Percentiles rank a stretch among this genome's conserved stretches.
These are phyloP conservation scores for Cairneyella variabilis DNA, from an alignment of 495 filamentous ascomycete genomes.

Conservation along the genomic window DNA sequence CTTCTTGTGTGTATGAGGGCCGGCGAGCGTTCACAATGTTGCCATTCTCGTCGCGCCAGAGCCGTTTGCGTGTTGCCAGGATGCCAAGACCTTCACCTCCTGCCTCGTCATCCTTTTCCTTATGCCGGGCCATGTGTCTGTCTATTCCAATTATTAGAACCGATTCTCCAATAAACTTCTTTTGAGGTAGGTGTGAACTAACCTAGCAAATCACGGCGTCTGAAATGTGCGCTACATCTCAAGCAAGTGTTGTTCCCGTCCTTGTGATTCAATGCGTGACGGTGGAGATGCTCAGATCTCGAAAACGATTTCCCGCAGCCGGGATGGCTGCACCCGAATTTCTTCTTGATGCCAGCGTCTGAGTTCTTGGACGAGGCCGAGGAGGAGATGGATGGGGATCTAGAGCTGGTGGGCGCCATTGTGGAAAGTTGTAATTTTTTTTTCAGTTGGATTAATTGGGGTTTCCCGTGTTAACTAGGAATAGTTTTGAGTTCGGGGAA, in stretches of 20 bases:
- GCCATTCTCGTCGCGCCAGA: constrained; percentile 53
- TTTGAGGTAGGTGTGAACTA: constrained; percentile 16
- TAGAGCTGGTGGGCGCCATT: constrained; percentile 19
- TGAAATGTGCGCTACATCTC: constrained; percentile 55
- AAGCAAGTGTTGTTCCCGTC: constrained; percentile 51
- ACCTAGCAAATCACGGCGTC: constrained; percentile 52
- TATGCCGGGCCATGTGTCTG: constrained; percentile 55
- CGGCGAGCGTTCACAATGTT: constrained; percentile 47
- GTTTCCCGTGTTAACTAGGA: not conserved
- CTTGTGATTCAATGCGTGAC: constrained; percentile 55
- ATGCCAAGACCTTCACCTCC: constrained; percentile 54
- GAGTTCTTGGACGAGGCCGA: constrained; percentile 17
- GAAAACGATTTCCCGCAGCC: constrained; percentile 53
- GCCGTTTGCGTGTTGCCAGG: constrained; percentile 57
- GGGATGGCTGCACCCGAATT: constrained; percentile 41
- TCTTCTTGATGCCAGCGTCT: constrained; percentile 40
- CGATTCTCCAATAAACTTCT: too few species aligned
- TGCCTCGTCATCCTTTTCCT: constrained; percentile 56
- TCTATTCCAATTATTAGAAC: constrained; percentile 25
- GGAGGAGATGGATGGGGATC: constrained; percentile 22
- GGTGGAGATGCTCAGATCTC: constrained; percentile 55
- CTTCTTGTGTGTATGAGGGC: constrained; percentile 28
- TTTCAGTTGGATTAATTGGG: not conserved
- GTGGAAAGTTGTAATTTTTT: not conserved
- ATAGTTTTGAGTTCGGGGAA: not conserved